phyloP scores from a whole-genome alignment of 2,329 filamentous ascomycete species.

The Xylariaceae sp. region DNA sequence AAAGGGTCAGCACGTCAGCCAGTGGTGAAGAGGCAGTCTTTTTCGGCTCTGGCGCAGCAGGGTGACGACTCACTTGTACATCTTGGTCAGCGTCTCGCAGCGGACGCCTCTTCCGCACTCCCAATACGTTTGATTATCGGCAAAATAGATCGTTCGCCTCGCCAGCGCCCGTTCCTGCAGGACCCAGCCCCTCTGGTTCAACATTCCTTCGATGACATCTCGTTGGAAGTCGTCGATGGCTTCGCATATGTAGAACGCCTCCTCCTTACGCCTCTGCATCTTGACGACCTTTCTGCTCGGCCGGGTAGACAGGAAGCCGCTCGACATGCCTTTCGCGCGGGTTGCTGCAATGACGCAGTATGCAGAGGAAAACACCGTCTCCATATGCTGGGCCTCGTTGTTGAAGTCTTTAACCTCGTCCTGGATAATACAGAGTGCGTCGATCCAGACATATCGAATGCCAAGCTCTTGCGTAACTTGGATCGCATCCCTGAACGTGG shows the following conservation, averaged over 20 bases:
- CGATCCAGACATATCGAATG: conserved; percentile 17
- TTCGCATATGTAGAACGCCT: conserved; percentile 25
- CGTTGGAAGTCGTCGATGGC: conserved; percentile 31
- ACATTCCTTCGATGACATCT: conserved; percentile 27
- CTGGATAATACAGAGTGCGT: conserved; percentile 19
- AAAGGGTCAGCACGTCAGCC: neutral
- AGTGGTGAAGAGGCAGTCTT: neutral
- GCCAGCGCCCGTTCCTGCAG: conserved; percentile 36
- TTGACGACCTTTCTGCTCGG: conserved; percentile 2
- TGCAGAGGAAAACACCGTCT: conserved; percentile 23
- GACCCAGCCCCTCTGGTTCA: conserved; percentile 36
- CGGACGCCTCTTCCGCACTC: conserved; percentile 34
- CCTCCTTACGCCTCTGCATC: conserved; percentile 1
- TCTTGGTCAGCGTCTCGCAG: conserved; percentile 31
- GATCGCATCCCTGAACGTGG: conserved; percentile 17
- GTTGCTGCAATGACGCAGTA: conserved; percentile 26
- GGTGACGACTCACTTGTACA: conserved; percentile 30
- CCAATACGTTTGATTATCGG: conserved; percentile 33
- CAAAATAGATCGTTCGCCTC: conserved; percentile 34
- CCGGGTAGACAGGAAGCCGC: conserved; percentile 22
- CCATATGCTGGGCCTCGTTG: conserved; percentile 23
- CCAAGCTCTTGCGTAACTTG: conserved; percentile 7
- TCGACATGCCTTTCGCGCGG: conserved; percentile 6
- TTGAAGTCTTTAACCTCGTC: conserved; percentile 19
- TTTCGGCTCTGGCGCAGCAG: neutral